phyloP scores from a whole-genome alignment of 495 filamentous ascomycete species.

The Trichocladium uniseriatum region DNA sequence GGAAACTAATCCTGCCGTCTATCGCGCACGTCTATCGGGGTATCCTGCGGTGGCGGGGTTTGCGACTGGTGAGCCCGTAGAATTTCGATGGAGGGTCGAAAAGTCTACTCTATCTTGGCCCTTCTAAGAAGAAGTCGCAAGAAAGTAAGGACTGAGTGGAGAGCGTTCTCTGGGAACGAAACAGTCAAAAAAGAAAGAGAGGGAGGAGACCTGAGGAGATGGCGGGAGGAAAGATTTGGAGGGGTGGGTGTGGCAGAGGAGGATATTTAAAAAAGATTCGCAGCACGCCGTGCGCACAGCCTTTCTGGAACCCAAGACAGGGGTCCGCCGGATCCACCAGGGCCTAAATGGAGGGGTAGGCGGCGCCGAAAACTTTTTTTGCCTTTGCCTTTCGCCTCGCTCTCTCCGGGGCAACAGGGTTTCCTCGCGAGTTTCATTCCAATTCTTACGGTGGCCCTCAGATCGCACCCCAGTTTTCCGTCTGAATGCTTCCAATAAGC shows the following conservation, averaged over 20 bases:
- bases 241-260: conserved; percentile 9
- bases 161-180: conserved; percentile 19
- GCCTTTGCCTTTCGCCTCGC: conserved; percentile 3
- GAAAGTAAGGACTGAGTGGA: conserved; percentile 27
- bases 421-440: no score
- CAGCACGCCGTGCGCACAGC: conserved; percentile 19
- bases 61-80: conserved; percentile 23
- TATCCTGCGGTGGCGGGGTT: conserved; percentile 16
- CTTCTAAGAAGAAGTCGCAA: conserved; percentile 21
- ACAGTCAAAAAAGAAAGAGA: conserved; percentile 20
- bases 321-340: conserved; percentile 9
- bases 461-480: conserved; percentile 11
- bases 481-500: not conserved
- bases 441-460: no score
- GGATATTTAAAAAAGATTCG: conserved; percentile 19
- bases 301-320: conserved; percentile 9
- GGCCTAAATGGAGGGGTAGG: conserved; percentile 20
- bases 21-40: conserved; percentile 22
- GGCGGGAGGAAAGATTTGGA: conserved; percentile 5
- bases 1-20: conserved; percentile 23
- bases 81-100: conserved; percentile 35
- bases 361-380: conserved; percentile 24
- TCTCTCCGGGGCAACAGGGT: conserved; percentile 7
- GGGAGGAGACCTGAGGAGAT: conserved; percentile 19
- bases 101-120: conserved; percentile 31